Conservation (phyloP, 1,284 basidiomycete species). For the Cutaneotrichosporon mucoides region DNA sequence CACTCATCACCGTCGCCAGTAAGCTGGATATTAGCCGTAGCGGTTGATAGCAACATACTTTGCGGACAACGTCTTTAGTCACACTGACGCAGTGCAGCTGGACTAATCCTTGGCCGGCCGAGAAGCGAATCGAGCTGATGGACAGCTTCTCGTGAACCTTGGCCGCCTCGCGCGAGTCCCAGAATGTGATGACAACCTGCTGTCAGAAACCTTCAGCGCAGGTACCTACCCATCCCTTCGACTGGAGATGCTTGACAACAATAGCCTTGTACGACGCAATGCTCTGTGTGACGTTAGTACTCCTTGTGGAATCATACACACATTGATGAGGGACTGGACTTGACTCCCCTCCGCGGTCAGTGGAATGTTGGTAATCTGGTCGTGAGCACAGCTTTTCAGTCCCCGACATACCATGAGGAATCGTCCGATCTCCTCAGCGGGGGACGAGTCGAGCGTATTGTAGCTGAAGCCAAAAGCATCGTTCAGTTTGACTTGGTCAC, state of each 20-base stretch:
- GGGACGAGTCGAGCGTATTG: too few relatives aligned
- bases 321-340: slow-evolving; percentile 26
- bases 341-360: slow-evolving; percentile 15
- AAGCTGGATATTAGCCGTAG: slow-evolving; percentile 11
- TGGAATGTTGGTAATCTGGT: slow-evolving; percentile 30
- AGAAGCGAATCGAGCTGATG: slow-evolving; percentile 17
- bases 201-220: neutral
- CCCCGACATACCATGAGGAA: slow-evolving; percentile 28
- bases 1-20: slow-evolving; percentile 15
- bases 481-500: neutral
- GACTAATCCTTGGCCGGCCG: neutral
- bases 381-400: neutral
- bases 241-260: slow-evolving; percentile 27
- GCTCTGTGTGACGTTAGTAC: slow-evolving; percentile 9
- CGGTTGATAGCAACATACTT: too few relatives aligned
- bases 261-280: slow-evolving; percentile 30
- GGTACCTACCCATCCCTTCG: slow-evolving; percentile 29
- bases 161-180: slow-evolving; percentile 35
- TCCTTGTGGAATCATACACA: slow-evolving; percentile 2
- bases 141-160: slow-evolving; percentile 28
- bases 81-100: slow-evolving; percentile 23
- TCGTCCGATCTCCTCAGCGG: slow-evolving; percentile 17
- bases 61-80: slow-evolving; percentile 9
- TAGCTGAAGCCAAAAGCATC: neutral
- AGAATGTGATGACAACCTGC: slow-evolving; percentile 39